These are phyloP conservation scores for Microbotryum silenes-acaulis DNA, from an alignment of 1,284 basidiomycete species.

Conservation along the genomic window DNA sequence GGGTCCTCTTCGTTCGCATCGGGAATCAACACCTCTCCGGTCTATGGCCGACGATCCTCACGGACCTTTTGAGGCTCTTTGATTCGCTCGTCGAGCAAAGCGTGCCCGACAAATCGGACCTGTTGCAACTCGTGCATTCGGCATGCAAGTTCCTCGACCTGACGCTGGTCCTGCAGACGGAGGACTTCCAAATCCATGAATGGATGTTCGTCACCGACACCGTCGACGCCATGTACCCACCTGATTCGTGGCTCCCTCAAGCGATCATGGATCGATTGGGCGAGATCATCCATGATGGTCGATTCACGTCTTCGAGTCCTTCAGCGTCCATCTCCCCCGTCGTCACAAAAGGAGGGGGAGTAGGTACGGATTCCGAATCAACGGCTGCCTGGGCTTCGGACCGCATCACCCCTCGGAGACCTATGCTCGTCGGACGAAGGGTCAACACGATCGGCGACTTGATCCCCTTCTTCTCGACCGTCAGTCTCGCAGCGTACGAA, in stretches of 20 bases:
- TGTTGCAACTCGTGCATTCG: slow-evolving; percentile 69
- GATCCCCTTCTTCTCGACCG: slow-evolving; percentile 74
- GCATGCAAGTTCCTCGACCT: slow-evolving; percentile 92
- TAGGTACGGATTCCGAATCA: background rate
- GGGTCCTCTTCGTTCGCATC: slow-evolving; percentile 85
- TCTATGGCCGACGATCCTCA: slow-evolving; percentile 93
- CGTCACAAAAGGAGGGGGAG: too few relatives aligned
- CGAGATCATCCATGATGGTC: slow-evolving; percentile 49
- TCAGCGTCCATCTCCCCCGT: background rate
- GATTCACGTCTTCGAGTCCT: background rate
- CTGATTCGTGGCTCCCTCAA: slow-evolving; percentile 71
- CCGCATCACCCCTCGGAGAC: slow-evolving; percentile 49
- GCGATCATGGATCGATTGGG: slow-evolving; percentile 85
- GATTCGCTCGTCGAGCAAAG: slow-evolving; percentile 45
- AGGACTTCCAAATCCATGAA: slow-evolving; percentile 98
- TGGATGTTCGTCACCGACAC: slow-evolving; percentile 99
- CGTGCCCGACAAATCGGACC: slow-evolving; percentile 47
- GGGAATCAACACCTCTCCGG: slow-evolving; percentile 83
- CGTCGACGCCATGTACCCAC: slow-evolving; percentile 83
- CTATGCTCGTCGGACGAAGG: slow-evolving; percentile 54
- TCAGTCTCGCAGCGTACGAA: slow-evolving; percentile 82
- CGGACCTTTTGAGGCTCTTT: slow-evolving; percentile 73
- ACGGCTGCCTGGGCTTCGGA: background rate
- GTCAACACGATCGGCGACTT: slow-evolving; percentile 75
- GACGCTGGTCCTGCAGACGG: slow-evolving; percentile 81